Evolutionary conservation across 2,329 filamentous ascomycete species (phyloP), one percentile per base, ranked within the genome.

Genomic region (Geosmithia morbida): DNA sequence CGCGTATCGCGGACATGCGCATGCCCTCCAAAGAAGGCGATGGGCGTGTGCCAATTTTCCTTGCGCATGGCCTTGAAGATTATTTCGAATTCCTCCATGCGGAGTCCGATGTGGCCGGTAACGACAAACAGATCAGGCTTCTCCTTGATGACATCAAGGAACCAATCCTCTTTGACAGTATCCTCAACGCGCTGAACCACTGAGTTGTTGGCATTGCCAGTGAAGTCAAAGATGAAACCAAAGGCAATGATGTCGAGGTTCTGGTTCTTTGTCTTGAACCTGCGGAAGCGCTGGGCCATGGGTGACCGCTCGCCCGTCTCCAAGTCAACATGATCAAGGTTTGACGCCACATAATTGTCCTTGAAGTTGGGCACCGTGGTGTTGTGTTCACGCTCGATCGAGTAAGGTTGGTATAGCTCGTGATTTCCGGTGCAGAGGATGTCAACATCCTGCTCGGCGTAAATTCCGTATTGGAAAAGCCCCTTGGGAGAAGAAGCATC

Each of bases 171-270:
- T 59, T 86, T 79, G 55, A 97, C 74, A 0, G 87, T 84, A 8
- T 94, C 75, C 53, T 84, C 78, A 2, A 95, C 89, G 0, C 75
- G 77, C 54, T 87, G 81, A 0, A 97, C 86, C 3, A 87, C 70
- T 0, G 87, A 94, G 61, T 97, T 97, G 61, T 95, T 92, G 48
- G 84, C 83, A 61, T 95, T 95, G 17, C 82, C 81, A 1, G 77
- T 86, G 57, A 98, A 98, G 65, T 98, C 81, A 63, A 96, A 98
- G 3, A 98, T 68, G 63, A 98, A 97, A 2, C 92, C 92, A 61
- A 98, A 89, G 0, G 90, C 86, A 45, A 94, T 70, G 49, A 98
- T 79, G 16, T 83, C 77, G 50, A 95, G 80, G 4, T 83, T 85
- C 54, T 87, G 86, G 54, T 94, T 87, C 69, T 89, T 88, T 6